Evolutionary conservation across 2,329 filamentous ascomycete species (phyloP), one percentile per base, ranked within the genome.

Genomic region (Didymella pinodella): DNA sequence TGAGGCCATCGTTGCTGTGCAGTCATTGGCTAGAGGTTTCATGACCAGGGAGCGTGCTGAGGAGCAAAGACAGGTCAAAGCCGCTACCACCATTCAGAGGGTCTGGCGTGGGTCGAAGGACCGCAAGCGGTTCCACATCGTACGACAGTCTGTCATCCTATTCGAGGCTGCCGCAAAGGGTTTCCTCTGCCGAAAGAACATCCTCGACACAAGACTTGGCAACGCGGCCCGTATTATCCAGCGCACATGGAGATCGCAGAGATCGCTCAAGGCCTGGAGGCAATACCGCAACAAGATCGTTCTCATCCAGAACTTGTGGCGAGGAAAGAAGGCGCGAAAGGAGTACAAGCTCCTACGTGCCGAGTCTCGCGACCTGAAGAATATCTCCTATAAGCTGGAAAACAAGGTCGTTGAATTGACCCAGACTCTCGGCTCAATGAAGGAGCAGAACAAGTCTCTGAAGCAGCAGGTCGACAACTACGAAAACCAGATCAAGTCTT

Each of bases 381-480:
- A 98, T 79, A 99, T 99, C 69, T 98, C 95, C 2, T 99, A 99
- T 84, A 98, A 97, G 83, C 83, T 99, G 70, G 95, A 99, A 79
- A 98, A 99, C 85, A 99, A 99, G 87, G 95, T 99, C 63, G 92
- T 99, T 63, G 95, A 99, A 81, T 86, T 99, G 72, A 99, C 95
- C 1, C 95, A 99, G 78, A 92, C 90, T 48, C 81, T 99, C 69
- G 93, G 95, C 66, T 89, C 92, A 10, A 90, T 97, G 85, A 97
- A 96, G 82, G 87, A 89, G 63, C 92, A 97, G 80, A 99, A 99
- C 86, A 97, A 96, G 83, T 86, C 86, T 58, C 85, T 99, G 62
- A 84, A 90, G 68, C 89, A 86, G 34, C 93, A 98, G 78, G 90
- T 99, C 48, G 92, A 97, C 79, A 97, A 91, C 77, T 97, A 98